phyloP scores from a whole-genome alignment of 495 filamentous ascomycete species.

The Bombardia bombarda region DNA sequence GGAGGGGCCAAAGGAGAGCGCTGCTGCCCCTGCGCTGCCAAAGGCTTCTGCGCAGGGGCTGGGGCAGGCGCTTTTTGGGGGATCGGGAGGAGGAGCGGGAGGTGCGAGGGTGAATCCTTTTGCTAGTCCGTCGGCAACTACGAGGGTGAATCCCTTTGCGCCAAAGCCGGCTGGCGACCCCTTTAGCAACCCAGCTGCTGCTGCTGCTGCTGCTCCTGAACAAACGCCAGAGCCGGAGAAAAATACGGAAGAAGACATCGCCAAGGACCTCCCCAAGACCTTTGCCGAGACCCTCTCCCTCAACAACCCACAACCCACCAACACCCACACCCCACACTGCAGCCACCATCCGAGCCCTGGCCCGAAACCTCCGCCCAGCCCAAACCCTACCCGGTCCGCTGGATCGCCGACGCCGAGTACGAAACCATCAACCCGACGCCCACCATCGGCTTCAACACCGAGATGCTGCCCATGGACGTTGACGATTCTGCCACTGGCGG shows the following conservation, averaged over 20 bases:
- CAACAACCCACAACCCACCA: conserved; percentile 33
- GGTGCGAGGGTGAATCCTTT: conserved; percentile 35
- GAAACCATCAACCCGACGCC: conserved; percentile 62
- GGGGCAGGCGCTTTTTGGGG: conserved; percentile 51
- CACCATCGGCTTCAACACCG: conserved; percentile 30
- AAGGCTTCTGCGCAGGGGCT: conserved; percentile 22
- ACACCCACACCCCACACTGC: conserved; percentile 37
- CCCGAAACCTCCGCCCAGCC: conserved; percentile 58
- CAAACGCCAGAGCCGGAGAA: conserved; percentile 11
- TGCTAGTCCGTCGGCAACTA: conserved; percentile 27
- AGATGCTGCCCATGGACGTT: conserved; percentile 50
- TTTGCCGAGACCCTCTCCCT: conserved; percentile 57
- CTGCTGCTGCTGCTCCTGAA: neutral
- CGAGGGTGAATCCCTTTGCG: conserved; percentile 27
- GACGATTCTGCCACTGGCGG: conserved; percentile 23
- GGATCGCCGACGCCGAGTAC: conserved; percentile 82
- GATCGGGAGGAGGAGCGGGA: conserved; percentile 24
- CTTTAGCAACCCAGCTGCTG: conserved; percentile 26
- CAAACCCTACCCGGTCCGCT: conserved; percentile 61
- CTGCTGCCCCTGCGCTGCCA: neutral
- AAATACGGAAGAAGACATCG: too few species aligned
- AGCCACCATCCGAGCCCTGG: conserved; percentile 60
- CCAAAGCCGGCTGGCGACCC: conserved; percentile 12
- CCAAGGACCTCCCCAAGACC: conserved; percentile 51
- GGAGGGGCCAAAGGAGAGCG: conserved; percentile 8